These are phyloP conservation scores for Celoporthe dispersa DNA, from an alignment of 2,329 filamentous ascomycete genomes.

Conservation along the genomic window DNA sequence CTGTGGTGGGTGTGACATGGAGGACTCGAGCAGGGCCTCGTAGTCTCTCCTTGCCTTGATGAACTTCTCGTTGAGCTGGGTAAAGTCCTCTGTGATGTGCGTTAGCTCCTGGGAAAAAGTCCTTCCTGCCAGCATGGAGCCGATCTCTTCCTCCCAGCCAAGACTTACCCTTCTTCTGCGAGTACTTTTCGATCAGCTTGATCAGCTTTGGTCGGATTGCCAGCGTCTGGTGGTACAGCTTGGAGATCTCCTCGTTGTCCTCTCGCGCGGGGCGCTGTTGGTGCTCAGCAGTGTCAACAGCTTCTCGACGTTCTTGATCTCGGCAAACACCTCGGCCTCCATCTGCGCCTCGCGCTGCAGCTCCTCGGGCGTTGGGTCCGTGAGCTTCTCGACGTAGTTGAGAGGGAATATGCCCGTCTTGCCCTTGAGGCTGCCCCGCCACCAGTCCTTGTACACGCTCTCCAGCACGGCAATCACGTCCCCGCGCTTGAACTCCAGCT, in stretches of 20 bases:
- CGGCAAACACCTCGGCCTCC: constrained; percentile 73
- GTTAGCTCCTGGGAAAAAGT: constrained; percentile 11
- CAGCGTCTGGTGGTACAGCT: constrained; percentile 88
- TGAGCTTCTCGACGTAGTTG: constrained; percentile 97
- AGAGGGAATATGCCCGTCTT: constrained; percentile 97
- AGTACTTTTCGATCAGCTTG: constrained; percentile 98
- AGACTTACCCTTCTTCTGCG: constrained; percentile 87
- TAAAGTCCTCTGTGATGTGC: constrained; percentile 79
- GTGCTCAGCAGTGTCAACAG: constrained; percentile 89
- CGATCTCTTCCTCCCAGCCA: too few species aligned
- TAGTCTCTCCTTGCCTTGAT: constrained; percentile 98
- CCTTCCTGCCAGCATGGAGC: background rate
- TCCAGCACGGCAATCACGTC: constrained; percentile 97
- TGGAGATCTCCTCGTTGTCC: constrained; percentile 97
- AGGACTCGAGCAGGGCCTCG: constrained; percentile 91
- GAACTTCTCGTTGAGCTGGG: constrained; percentile 98
- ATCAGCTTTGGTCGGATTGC: constrained; percentile 96
- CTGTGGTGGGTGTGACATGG: constrained; percentile 92
- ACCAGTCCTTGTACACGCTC: constrained; percentile 99
- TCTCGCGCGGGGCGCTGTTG: constrained; percentile 77
- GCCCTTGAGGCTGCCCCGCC: constrained; percentile 92
- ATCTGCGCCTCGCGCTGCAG: constrained; percentile 94
- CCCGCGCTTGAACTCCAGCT: constrained; percentile 94
- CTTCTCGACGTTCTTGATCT: constrained; percentile 68
- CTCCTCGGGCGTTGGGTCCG: constrained; percentile 93